A percentile compares a stretch with the other conserved stretches of the same genome.
phyloP scores from a whole-genome alignment of 257 asterid genomes.

The Przewalskia tangutica region DNA sequence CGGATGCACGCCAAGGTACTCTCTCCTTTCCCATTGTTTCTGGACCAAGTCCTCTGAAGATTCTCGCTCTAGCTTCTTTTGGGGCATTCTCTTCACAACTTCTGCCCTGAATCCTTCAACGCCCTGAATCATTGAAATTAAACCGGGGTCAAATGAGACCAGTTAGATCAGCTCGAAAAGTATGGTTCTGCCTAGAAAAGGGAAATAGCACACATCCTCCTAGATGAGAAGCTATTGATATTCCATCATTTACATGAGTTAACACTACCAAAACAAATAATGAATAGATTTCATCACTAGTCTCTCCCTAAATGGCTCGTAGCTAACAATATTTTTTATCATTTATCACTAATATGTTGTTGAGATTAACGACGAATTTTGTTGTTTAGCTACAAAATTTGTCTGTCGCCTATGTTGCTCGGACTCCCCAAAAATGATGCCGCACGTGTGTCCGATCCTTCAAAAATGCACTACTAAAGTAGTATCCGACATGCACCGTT shows the following conservation, averaged over 20 bases:
- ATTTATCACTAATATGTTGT: too few species aligned
- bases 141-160: not conserved
- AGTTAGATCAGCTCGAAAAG: not conserved
- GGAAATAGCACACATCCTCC: not conserved
- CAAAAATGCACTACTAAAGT: too few species aligned
- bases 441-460: too few species aligned
- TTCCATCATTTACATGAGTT: not conserved
- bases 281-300: too few species aligned
- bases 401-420: too few species aligned
- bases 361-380: too few species aligned
- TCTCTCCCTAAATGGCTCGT: too few species aligned
- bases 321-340: too few species aligned
- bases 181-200: not conserved
- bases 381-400: too few species aligned
- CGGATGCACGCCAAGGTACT: conserved; percentile 66
- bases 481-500: too few species aligned
- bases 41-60: conserved; percentile 60
- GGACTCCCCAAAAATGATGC: too few species aligned
- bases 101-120: conserved; percentile 75
- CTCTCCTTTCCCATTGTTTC: conserved; percentile 75
- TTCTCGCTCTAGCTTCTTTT: conserved; percentile 43
- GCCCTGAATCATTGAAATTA: conserved; percentile 40
- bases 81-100: conserved; percentile 84
- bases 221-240: not conserved
- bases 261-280: too few species aligned